A percentile compares a stretch with the other conserved stretches of the same genome.
Evolutionary conservation across 345 rosid genomes (phyloP).

Genomic region (Arabis hirsuta): DNA sequence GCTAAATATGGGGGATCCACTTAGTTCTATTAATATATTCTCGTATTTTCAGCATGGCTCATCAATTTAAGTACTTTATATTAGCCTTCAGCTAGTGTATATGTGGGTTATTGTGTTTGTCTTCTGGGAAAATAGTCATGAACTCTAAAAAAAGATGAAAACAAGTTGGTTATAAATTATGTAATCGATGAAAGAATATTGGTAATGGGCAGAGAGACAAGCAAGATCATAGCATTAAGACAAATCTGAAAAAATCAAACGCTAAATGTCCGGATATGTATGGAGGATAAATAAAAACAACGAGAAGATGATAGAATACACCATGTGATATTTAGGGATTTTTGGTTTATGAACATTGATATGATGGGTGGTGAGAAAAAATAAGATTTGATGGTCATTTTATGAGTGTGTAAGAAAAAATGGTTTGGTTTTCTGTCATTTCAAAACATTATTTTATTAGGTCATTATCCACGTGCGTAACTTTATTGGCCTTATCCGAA

Average conservation of each 20-base stretch:
- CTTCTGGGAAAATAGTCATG: constrained; percentile 12
- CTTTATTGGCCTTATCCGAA: no score
- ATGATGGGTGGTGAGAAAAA: constrained; percentile 19
- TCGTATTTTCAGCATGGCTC: constrained; percentile 9
- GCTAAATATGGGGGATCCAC: constrained; percentile 19
- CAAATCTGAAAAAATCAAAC: constrained; percentile 36
- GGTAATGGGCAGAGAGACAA: constrained; percentile 35
- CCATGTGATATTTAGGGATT: constrained; percentile 36
- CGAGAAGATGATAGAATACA: constrained; percentile 29
- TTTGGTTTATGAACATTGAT: constrained; percentile 24
- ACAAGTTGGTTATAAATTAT: constrained; percentile 25
- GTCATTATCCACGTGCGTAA: no score
- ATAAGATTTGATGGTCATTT: not conserved
- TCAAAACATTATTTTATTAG: no score
- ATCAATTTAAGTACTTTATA: constrained; percentile 1
- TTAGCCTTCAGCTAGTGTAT: not conserved
- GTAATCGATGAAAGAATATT: constrained; percentile 22
- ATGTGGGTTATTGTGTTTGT: not conserved
- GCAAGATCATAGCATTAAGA: constrained; percentile 18
- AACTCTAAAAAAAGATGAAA: constrained; percentile 25
- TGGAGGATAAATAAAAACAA: constrained; percentile 40
- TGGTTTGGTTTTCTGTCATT: no score
- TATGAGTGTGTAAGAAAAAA: no score
- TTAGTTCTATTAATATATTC: not conserved
- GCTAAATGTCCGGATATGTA: constrained; percentile 32